Base-by-base conservation (phyloP, 495 filamentous ascomycete species). In the Podospora bellae-mahoneyi region DNA sequence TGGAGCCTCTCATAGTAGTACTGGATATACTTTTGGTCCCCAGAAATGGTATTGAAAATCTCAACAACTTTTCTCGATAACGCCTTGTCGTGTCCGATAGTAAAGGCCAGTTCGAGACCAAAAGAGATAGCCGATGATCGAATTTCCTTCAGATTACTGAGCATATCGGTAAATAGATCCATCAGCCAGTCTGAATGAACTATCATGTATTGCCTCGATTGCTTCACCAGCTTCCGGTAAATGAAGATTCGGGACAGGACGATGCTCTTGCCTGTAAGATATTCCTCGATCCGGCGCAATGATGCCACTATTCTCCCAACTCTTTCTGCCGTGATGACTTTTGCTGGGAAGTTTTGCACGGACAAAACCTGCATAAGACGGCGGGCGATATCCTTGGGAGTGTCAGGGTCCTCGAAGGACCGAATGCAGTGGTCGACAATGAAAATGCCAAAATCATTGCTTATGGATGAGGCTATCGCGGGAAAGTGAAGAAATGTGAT, bases 151-250 rank as follows among this genome's bases (percentile, higher is more conserved):
- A 93, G 76, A 64, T 78, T 88, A 76, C 91, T 91, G 23, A 96
- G 85, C 78, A 97, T 86, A 32, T 92, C 91, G 26, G 84, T 85
- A 64, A 97, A 87, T n/a, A 97, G 77, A 74, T 94, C 89, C 32
- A 89, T 80, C 53, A 96, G 83, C 94, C 94, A 98, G 64, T 90
- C 82, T 0, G 84, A 81, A 55, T 88, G 82, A 5, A 81, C 71
- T 13, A 85, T 68, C 88, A 99, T 96, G 19, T 84, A 78, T 4
- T 82, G 72, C 67, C 84, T 90, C 13, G 85, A 83, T 76, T 95
- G 91, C 61, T 79, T 81, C 19, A 97, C 75, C 6, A 98, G 79
- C 57, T 86, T 90, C 66, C 87, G 83, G 74, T 97, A 97, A 60
- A 95, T 88, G 32, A 83, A 79, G 18, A 97, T 82, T 39, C 94